Evolutionary conservation across 1,284 basidiomycete species (phyloP), one percentile per base, ranked within the genome.

Genomic region (Xerocomus minutiporus): DNA sequence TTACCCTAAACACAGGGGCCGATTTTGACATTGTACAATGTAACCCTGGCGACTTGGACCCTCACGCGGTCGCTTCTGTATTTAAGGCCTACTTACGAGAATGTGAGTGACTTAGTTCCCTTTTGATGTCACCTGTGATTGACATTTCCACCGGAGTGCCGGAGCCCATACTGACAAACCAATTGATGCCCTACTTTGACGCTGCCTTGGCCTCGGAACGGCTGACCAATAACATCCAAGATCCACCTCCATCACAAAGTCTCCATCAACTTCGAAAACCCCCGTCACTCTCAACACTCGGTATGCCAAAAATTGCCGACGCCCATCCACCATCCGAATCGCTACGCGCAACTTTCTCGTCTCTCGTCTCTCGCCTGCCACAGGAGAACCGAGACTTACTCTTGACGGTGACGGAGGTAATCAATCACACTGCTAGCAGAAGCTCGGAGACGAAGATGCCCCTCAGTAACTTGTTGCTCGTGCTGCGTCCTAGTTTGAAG

Each of bases 1-100:
- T 44, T 46, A 48, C 43, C 40, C n/a, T 49, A 28, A 60, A 62
- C 46, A 48, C 58, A 85, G 91, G 93, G 50, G 87, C 85, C 47
- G 93, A 96, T 71, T 90, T 86, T 61, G 86, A 93, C 64, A 79
- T 96, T 71, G 72, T 75, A 28, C 79, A 82, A 57, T 87, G 83
- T 59, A 79, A 81, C 44, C 90, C 91, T 25, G 82, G 86, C 15
- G 91, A 95, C 61, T 73, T 96, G 31, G 93, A 96, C 66, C 93
- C 93, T 35, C 92, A 96, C 65, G 90, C 93, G 1, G 93, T 97
- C 13, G 85, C 94, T 32, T 91, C 91, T 36, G 75, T 89, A 41
- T 90, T 91, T 70, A 91, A 90, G 68, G 85, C 86, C 3, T 91
- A 81, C 64, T 73, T 91, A 46, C 86, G 88, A 49, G 88, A 90